These are phyloP conservation scores for Silene vulgaris DNA, from an alignment of 179 eudicot genomes.

Conservation along the genomic window DNA sequence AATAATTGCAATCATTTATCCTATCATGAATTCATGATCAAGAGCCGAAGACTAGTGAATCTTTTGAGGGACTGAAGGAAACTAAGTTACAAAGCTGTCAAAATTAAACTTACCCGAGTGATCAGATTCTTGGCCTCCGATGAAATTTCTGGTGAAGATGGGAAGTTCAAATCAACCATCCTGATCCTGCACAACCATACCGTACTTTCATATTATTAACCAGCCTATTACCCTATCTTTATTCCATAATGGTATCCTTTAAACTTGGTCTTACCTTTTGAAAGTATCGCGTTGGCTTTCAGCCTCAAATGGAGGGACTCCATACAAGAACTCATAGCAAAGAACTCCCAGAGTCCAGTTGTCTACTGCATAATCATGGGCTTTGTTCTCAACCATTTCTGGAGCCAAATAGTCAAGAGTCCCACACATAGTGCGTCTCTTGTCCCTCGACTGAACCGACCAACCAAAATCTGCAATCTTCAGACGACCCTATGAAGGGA, in stretches of 20 bases:
- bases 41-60: not conserved
- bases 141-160: slow-evolving; percentile 56
- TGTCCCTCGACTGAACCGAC: slow-evolving; percentile 85
- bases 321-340: slow-evolving; percentile 83
- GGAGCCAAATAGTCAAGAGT: slow-evolving; percentile 93
- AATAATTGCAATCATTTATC: not conserved
- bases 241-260: not conserved
- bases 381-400: slow-evolving; percentile 90
- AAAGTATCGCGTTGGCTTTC: slow-evolving; percentile 76
- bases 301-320: slow-evolving; percentile 89
- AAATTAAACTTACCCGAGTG: slow-evolving; percentile 41
- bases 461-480: slow-evolving; percentile 97
- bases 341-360: slow-evolving; percentile 88
- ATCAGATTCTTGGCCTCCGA: slow-evolving; percentile 68
- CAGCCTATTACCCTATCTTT: not conserved
- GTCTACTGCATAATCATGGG: slow-evolving; percentile 84
- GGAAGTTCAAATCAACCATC: slow-evolving; percentile 75
- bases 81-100: not conserved
- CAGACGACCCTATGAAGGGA: slow-evolving; percentile 37
- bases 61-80: not conserved
- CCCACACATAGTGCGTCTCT: slow-evolving; percentile 91
- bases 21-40: not conserved
- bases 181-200: slow-evolving; percentile 46
- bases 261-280: slow-evolving; percentile 39
- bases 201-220: not conserved